Evolutionary conservation across 2,329 filamentous ascomycete species (phyloP), one percentile per base, ranked within the genome.

Genomic region (Fusarium sp.): DNA sequence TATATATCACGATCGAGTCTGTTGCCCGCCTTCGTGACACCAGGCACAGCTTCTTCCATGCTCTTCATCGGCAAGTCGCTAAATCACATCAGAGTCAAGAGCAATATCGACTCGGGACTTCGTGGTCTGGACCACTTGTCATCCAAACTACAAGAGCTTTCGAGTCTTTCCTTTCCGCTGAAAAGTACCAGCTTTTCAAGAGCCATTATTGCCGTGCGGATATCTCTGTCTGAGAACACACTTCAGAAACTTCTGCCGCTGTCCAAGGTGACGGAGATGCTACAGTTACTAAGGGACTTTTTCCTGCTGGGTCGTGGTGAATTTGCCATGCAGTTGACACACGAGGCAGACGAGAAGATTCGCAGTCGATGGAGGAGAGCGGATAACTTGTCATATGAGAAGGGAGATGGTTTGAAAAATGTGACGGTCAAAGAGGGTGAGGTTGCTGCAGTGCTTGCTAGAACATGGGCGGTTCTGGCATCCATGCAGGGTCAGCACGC

Each of bases 41-140:
- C 87, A 0, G 82, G 90, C 7, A 92, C 93, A 2, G 94, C 93
- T 10, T 86, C 88, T 6, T 97, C 94, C 0, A 93, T 98, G 78
- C 83, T 98, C 7, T 98, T 98, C 76, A 91, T 98, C 67, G 96
- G 96, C 13, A 92, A 92, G 70, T 97, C 94, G 1, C 83, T 98
- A 48, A 94, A 97, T 73, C 93, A 97, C 71, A 91, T 97, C 57
- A 87, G 92, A 52, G 85, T 87, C 18, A 85, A 83, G 71, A 83
- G 83, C 59, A 83, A 80, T 48, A 77, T 82, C 12, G 82, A 84
- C 63, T 80, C 81, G 16, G 78, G 82, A 54, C 70, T 83, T 22
- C 80, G 82, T 34, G 88, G 89, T 30, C 81, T 90, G 7, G 84
- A 88, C 22, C 85, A 93, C 51, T 81, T 93, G 2, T 88, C 91